These are phyloP conservation scores for Ramaria sp. DNA, from an alignment of 768 basidiomycete genomes.

Conservation along the genomic window DNA sequence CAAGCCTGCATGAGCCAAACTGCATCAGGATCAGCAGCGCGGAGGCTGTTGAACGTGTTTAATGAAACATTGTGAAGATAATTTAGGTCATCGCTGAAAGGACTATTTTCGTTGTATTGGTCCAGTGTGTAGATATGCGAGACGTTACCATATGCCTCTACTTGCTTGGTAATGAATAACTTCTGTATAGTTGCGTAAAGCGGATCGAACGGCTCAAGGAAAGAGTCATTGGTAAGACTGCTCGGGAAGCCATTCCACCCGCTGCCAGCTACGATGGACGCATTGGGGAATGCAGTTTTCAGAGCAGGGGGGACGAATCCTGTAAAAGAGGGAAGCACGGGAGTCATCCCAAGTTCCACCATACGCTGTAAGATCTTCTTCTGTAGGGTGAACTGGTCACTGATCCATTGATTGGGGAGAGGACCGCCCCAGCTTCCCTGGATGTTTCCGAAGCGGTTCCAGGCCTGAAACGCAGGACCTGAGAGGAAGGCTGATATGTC, in stretches of 20 bases:
- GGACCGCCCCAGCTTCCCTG: slow-evolving; percentile 29
- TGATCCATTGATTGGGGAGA: slow-evolving; percentile 27
- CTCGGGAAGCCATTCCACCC: slow-evolving; percentile 26
- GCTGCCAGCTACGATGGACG: slow-evolving; percentile 24
- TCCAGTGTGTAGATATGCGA: slow-evolving; percentile 35
- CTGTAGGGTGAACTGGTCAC: slow-evolving; percentile 28
- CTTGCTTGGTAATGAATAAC: slow-evolving; percentile 29
- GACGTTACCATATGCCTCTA: slow-evolving; percentile 25
- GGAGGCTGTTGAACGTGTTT: slow-evolving; percentile 26
- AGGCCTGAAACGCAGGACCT: slow-evolving; percentile 30
- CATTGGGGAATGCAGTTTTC: slow-evolving; percentile 21
- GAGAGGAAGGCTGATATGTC: slow-evolving; percentile 27
- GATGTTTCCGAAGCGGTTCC: slow-evolving; percentile 35
- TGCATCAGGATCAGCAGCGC: slow-evolving; percentile 29
- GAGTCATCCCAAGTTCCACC: slow-evolving; percentile 33
- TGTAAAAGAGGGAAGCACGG: slow-evolving; percentile 30
- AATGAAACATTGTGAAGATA: slow-evolving; percentile 26
- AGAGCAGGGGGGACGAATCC: slow-evolving; percentile 30
- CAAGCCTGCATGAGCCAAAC: slow-evolving; percentile 35
- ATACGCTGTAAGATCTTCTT: slow-evolving; percentile 27
- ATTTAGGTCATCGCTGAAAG: slow-evolving; percentile 21
- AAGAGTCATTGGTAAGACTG: slow-evolving; percentile 25
- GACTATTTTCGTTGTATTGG: slow-evolving; percentile 34
- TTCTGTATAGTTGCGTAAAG: slow-evolving; percentile 27
- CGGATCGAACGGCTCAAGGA: slow-evolving; percentile 31